Evolutionary conservation across 1,139 yeast species (phyloP).

Genomic region (Williopsis jadinii): DNA sequence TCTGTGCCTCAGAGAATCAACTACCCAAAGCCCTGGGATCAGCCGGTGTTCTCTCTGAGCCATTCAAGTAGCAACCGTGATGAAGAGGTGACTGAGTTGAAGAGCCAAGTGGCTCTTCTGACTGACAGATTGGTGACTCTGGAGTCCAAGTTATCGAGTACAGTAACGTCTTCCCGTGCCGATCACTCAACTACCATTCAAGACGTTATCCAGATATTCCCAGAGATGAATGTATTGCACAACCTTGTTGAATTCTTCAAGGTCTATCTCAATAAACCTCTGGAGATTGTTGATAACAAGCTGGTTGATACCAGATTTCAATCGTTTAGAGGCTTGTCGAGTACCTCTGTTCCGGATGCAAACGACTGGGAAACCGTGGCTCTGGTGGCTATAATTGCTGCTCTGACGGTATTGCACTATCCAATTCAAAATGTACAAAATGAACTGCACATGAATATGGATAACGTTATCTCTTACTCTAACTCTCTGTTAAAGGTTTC

Average conservation of each 20-base stretch:
- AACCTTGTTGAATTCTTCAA: slow-evolving; percentile 7
- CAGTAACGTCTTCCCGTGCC: not conserved
- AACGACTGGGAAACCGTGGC: slow-evolving; percentile 16
- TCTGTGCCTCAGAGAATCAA: not conserved
- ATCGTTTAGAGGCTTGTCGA: not conserved
- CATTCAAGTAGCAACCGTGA: not conserved
- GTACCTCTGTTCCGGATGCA: not conserved
- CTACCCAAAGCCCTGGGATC: slow-evolving; percentile 6
- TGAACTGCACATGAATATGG: slow-evolving; percentile 5
- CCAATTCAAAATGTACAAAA: slow-evolving; percentile 5
- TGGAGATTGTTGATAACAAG: slow-evolving; percentile 11
- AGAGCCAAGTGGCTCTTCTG: slow-evolving; percentile 8
- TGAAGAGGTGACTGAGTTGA: slow-evolving; percentile 8
- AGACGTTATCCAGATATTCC: slow-evolving; percentile 2
- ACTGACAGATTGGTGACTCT: slow-evolving; percentile 10
- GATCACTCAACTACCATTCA: not conserved
- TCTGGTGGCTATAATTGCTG: slow-evolving; percentile 11
- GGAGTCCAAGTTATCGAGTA: slow-evolving; percentile 8
- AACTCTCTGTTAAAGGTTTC: slow-evolving; percentile 13
- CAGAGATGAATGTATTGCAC: slow-evolving; percentile 1
- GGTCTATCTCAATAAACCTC: slow-evolving; percentile 9
- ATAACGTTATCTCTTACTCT: slow-evolving; percentile 7
- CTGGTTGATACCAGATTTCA: slow-evolving; percentile 3
- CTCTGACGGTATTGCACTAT: slow-evolving; percentile 12
- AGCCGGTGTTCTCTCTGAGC: not conserved